Evolutionary conservation across 257 asterid genomes (phyloP), one percentile per base, ranked within the genome.

Genomic region (Solanum lycopersicoides): DNA sequence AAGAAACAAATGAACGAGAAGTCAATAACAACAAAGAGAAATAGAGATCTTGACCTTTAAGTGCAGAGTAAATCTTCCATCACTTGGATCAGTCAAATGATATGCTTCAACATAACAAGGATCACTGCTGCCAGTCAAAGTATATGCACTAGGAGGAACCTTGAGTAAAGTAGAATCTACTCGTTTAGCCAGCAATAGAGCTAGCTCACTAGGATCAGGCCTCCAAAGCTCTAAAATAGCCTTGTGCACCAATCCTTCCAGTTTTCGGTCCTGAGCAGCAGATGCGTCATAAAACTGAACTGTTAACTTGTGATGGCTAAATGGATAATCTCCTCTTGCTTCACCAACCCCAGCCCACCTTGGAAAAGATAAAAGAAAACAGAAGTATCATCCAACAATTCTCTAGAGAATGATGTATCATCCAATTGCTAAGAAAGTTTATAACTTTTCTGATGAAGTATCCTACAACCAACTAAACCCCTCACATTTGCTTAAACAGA

Each of bases 21-120:
- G 76, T 69, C 0, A 41, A 30, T 28, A 83, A 50, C 50, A 32
- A 44, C 16, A 39, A 53, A 87, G 60, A 88, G 88, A 89, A 87
- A 14, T 47, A 83, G 79, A 72, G 56, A 42, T 12, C 53, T 82
- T 74, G 86, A 95, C 98, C 98, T 96, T 96, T 90, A 96, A 90
- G 92, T 96, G 98, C 89, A 96, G 91, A 82, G 95, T 92, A 89
- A 96, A 88, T 90, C 95, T 94, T 90, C 98, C 98, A 90, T 96
- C 98, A 91, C 89, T 94, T 89, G 98, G 95, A 92, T 96, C 98
- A 32, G 97, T 82, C 93, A 96, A 91, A 92, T 96, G 98, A 92
- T 95, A 94, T 50, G 95, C 98, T 92, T 96, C 98, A 65, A 96
- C 97, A 88, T 94, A 96, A 87, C 98, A 96, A 89, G 98, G 98